Evolutionary conservation across 2,329 filamentous ascomycete species (phyloP).

Genomic region (Colletotrichum musicola): DNA sequence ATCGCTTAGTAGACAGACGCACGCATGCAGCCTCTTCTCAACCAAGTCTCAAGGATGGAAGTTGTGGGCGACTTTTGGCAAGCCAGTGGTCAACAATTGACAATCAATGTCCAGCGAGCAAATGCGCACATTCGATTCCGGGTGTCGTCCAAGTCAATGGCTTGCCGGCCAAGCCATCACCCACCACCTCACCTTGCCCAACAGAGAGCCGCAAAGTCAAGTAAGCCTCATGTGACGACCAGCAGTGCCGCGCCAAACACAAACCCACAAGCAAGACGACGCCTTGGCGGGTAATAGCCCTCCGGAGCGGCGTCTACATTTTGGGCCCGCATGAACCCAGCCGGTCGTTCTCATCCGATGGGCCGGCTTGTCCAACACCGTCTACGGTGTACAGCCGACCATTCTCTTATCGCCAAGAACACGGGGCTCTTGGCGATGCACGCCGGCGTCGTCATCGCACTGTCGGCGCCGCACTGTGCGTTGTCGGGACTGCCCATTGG

Average conservation of each 20-base stretch:
- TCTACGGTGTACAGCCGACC: conserved; percentile 14
- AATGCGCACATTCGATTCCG: no score
- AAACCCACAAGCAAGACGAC: background rate
- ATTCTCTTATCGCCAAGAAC: conserved; percentile 28
- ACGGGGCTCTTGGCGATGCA: conserved; percentile 26
- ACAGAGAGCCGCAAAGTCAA: conserved; percentile 6
- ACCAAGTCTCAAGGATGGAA: no score
- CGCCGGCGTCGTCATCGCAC: conserved; percentile 30
- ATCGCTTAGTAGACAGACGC: no score
- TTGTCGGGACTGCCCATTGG: background rate
- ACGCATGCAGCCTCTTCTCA: no score
- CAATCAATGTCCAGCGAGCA: no score
- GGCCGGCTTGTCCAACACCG: conserved; percentile 21
- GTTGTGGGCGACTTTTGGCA: no score
- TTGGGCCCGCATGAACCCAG: background rate
- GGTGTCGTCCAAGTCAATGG: background rate
- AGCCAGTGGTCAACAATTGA: no score
- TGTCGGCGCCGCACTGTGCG: conserved; percentile 21
- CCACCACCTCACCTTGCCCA: background rate
- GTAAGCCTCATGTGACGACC: conserved; percentile 10
- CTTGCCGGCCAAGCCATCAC: conserved; percentile 5
- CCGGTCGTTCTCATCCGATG: conserved; percentile 18
- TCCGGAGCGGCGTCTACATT: background rate
- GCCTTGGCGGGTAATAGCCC: background rate
- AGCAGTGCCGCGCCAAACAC: background rate